Conservation (phyloP, 73 alveolate species). For the Blepharisma stoltei region DNA sequence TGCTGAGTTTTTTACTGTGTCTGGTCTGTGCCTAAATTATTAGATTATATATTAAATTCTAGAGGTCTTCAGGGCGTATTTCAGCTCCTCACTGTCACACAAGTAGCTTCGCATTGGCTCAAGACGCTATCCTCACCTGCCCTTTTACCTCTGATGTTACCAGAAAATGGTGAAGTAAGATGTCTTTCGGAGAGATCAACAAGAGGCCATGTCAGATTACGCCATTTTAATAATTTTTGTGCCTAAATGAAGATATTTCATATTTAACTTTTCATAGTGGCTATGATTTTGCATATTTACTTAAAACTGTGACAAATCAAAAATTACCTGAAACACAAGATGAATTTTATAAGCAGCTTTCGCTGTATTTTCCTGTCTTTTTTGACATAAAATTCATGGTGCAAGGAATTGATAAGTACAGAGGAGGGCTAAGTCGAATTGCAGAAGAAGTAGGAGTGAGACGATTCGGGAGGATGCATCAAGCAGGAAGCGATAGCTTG, state of each 20-base stretch:
- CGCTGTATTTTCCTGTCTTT: constrained; percentile 64
- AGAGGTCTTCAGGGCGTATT: too few relatives aligned
- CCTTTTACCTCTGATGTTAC: neutral
- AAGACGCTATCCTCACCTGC: neutral
- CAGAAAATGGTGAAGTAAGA: neutral
- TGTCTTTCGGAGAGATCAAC: neutral
- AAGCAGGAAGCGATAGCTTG: constrained; percentile 89
- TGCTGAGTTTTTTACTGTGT: constrained; percentile 59
- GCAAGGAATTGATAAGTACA: constrained; percentile 57
- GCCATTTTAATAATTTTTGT: constrained; percentile 54
- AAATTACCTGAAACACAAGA: constrained; percentile 67
- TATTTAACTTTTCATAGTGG: constrained; percentile 88
- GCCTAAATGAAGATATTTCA: constrained; percentile 55
- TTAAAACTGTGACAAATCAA: constrained; percentile 61
- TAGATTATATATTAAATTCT: too few relatives aligned
- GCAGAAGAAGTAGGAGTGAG: constrained; percentile 63
- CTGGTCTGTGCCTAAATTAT: constrained; percentile 36
- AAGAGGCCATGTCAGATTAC: too few relatives aligned
- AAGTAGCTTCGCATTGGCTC: neutral
- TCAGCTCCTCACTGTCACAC: neutral
- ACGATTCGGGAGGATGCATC: constrained; percentile 79
- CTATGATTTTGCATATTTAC: constrained; percentile 83
- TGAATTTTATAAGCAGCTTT: constrained; percentile 46
- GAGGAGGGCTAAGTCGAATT: constrained; percentile 80
- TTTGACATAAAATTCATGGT: constrained; percentile 72